Base-by-base conservation (phyloP, 768 basidiomycete genomes). In the Panaeolus cyanescens region DNA sequence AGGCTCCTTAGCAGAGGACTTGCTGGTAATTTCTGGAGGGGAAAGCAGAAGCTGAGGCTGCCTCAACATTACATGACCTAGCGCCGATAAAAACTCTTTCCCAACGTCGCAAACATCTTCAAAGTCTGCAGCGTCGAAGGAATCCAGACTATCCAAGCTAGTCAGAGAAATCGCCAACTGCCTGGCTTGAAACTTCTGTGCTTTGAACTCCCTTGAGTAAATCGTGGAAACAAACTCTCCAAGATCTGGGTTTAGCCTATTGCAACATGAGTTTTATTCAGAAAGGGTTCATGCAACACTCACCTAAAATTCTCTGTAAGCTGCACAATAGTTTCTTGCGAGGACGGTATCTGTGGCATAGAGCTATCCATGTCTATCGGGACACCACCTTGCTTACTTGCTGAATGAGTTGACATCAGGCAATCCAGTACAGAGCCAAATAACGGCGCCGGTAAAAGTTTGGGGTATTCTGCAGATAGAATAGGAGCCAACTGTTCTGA, bases 211-310 rank as follows among this genome's bases (percentile, higher is more conserved):
- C 31, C 78, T 71, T 4, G 78, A 75, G 63, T 85, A 85, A 25
- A 83, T 85, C 0, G 80, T 83, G 0, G 81, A 79, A 4, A 85
- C 78, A 62, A 83, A 85, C 55, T 80, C 80, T n/a, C 81, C 81
- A 8, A 85, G 71, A 59, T 85, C 83, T 2, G 80, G 78, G 59
- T 83, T 85, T 45, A 85, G 68, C 42, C 82, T 83, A 62, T 19
- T 19, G 3, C 7, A 37, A 45, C 45, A 33, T 40, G 15, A 65
- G 37, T 6, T 39, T 28, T 32, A 32, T 31, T 50, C 19, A 1
- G 25, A 31, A 13, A 28, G 33, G 25, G 15, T 55, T 30, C 30
- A 30, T 20, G 13, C 17, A 20, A 32, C n/a, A 60, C 70, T 7
- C 56, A 81, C 81, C 82, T 71, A 65, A 83, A 85, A 59, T 83